These are phyloP conservation scores for Laetiporus sulphureus DNA, from an alignment of 1,284 basidiomycete species.

Conservation along the genomic window DNA sequence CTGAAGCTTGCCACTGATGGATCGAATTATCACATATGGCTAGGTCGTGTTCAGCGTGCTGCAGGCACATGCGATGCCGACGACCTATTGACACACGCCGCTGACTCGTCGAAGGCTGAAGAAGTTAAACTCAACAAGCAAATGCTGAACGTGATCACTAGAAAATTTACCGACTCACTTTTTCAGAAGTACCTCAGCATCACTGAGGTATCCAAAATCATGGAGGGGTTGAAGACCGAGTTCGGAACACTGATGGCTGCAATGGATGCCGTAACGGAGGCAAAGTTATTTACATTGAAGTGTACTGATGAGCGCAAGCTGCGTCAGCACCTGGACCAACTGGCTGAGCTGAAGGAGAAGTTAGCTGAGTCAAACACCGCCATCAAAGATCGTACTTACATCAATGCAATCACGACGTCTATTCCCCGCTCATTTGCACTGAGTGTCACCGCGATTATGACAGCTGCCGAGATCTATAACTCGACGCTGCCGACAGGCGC, in stretches of 20 bases:
- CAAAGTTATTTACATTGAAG: conserved; percentile 3
- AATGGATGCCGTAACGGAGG: conserved; percentile 4
- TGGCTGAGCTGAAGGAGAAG: conserved; percentile 4
- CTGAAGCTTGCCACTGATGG: neutral
- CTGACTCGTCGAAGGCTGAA: neutral
- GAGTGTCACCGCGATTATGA: neutral
- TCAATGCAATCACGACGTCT: conserved; percentile 2
- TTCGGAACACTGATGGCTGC: conserved; percentile 5
- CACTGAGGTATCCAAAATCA: conserved; percentile 1
- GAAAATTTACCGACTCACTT: conserved; percentile 6
- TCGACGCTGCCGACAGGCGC: neutral
- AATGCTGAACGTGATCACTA: conserved; percentile 3
- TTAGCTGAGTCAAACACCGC: conserved; percentile 1
- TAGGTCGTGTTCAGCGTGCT: no score
- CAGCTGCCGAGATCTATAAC: conserved; percentile 1
- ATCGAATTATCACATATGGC: no score
- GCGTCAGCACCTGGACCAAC: conserved; percentile 7
- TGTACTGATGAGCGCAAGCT: conserved; percentile 7
- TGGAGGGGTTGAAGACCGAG: conserved; percentile 1
- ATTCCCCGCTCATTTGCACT: conserved; percentile 3
- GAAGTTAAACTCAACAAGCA: neutral
- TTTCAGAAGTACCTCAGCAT: conserved; percentile 1
- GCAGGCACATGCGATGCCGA: no score
- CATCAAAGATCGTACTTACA: neutral
- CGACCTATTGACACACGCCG: neutral